Percentiles rank a stretch among this genome's conserved stretches.
Evolutionary conservation across 2,329 filamentous ascomycete genomes (phyloP).

Genomic region (Xylaria sp.): DNA sequence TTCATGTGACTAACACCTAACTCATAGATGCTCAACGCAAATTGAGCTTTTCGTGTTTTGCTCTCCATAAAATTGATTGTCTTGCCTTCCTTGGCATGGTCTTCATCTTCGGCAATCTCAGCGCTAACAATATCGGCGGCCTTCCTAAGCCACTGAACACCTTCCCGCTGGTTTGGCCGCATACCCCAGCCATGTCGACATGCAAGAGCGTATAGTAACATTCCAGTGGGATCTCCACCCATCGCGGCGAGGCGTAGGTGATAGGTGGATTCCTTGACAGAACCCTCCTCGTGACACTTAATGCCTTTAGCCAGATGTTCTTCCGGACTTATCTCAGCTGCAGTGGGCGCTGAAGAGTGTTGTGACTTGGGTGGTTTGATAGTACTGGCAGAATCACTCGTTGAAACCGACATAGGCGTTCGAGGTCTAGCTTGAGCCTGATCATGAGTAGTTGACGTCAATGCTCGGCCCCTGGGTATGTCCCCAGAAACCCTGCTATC

Average conservation of each 20-base stretch:
- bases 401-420: conserved; percentile 60
- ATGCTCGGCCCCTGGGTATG: conserved; percentile 58
- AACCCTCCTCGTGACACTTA: conserved; percentile 86
- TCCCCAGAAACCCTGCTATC: conserved; percentile 61
- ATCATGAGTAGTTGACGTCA: conserved; percentile 55
- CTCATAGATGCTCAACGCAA: conserved; percentile 95
- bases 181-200: conserved; percentile 98
- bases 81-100: conserved; percentile 71
- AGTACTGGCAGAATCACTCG: conserved; percentile 67
- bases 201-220: conserved; percentile 94
- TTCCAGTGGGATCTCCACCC: conserved; percentile 87
- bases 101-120: conserved; percentile 86
- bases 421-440: conserved; percentile 53
- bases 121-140: conserved; percentile 86
- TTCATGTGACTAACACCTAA: conserved; percentile 97
- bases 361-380: conserved; percentile 58
- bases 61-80: conserved; percentile 73
- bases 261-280: conserved; percentile 93
- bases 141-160: conserved; percentile 90
- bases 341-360: conserved; percentile 63
- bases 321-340: conserved; percentile 80
- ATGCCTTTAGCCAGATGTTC: conserved; percentile 93
- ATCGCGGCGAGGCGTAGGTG: conserved; percentile 90
- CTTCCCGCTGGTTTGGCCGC: conserved; percentile 89
- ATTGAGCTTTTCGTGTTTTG: conserved; percentile 89